Percentiles rank a stretch among this genome's conserved stretches.
Evolutionary conservation across 2,329 filamentous ascomycete species (phyloP).

Genomic region (Fusarium albosuccineum): DNA sequence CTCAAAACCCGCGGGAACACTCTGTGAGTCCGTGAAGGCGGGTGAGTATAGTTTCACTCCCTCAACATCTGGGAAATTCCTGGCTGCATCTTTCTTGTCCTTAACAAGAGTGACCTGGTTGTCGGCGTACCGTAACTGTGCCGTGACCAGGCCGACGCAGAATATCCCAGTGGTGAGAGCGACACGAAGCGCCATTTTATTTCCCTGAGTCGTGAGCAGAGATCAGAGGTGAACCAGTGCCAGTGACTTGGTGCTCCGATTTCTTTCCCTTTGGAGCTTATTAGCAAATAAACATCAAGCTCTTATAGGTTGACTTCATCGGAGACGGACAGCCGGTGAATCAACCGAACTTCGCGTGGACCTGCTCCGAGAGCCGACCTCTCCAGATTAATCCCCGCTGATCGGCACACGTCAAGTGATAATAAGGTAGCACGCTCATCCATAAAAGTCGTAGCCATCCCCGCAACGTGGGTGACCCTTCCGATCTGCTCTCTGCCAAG

Average conservation of each 20-base stretch:
- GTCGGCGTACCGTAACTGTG: conserved; percentile 41
- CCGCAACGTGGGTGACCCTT: background rate
- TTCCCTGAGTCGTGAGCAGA: background rate
- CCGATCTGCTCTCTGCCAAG: background rate
- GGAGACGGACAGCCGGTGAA: background rate
- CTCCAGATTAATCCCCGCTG: conserved; percentile 13
- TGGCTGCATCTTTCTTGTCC: conserved; percentile 41
- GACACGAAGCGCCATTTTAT: conserved; percentile 22
- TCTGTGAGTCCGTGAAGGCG: conserved; percentile 39
- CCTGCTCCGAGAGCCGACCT: background rate
- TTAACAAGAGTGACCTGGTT: conserved; percentile 43
- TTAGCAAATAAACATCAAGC: background rate
- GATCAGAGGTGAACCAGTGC: background rate
- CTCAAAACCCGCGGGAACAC: conserved; percentile 41
- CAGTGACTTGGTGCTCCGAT: background rate
- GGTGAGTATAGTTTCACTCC: conserved; percentile 44
- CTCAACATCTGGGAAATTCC: conserved; percentile 40
- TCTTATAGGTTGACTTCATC: conserved; percentile 19
- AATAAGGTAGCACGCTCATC: conserved; percentile 6
- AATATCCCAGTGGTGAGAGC: conserved; percentile 27
- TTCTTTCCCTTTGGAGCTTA: background rate
- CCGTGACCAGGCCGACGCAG: conserved; percentile 33
- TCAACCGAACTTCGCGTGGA: background rate
- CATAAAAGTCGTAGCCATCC: background rate
- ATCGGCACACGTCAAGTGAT: conserved; percentile 26